Conservation (phyloP, 139 green algal species). For the Chlorella sorokiniana region DNA sequence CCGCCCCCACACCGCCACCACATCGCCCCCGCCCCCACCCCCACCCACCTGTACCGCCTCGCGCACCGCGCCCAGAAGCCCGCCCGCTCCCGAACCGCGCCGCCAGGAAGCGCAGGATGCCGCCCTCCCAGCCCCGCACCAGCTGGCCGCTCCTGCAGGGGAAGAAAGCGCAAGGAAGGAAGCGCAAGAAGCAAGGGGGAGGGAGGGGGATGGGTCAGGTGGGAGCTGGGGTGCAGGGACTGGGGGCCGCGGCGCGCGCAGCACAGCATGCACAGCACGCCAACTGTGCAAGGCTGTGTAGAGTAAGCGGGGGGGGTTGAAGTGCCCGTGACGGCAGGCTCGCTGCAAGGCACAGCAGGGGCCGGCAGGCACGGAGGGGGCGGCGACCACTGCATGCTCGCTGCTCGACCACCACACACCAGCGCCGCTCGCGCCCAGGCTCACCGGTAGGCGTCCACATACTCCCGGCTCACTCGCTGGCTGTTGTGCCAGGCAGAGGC, state of each 20-base stretch:
- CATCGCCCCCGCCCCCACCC: background rate
- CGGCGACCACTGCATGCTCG: too few species aligned
- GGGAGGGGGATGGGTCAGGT: too few species aligned
- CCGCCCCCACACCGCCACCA: too few species aligned
- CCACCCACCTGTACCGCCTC: background rate
- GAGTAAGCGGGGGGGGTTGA: too few species aligned
- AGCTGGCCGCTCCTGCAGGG: conserved; percentile 57
- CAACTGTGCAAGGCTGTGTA: too few species aligned
- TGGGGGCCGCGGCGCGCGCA: background rate
- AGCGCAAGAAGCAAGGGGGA: too few species aligned
- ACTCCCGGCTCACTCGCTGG: conserved; percentile 33
- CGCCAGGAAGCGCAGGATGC: conserved; percentile 70
- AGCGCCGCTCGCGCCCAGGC: background rate
- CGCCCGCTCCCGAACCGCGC: conserved; percentile 47
- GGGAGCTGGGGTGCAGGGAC: background rate
- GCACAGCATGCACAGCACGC: background rate
- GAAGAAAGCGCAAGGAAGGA: background rate
- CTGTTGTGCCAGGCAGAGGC: conserved; percentile 44
- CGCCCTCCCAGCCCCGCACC: conserved; percentile 78
- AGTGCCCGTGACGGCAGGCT: too few species aligned
- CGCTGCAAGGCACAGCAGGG: too few species aligned
- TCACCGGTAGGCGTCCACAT: conserved; percentile 48
- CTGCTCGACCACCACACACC: background rate
- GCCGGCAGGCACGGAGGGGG: too few species aligned
- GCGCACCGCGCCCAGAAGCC: conserved; percentile 24